Evolutionary conservation across 176 grass and related monocot genomes (phyloP).

Genomic region (Olyra latifolia): DNA sequence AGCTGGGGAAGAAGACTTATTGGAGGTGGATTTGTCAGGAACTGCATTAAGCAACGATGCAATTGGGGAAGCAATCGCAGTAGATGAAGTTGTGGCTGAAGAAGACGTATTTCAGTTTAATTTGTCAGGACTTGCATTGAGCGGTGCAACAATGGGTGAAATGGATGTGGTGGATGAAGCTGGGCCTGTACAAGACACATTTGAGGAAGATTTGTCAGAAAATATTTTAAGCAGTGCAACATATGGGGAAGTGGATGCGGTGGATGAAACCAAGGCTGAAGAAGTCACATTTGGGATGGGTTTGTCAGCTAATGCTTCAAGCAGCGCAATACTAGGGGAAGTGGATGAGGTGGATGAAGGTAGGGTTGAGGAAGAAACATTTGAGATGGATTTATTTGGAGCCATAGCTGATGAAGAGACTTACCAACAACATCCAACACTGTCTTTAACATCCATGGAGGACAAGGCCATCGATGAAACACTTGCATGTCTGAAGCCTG

Average conservation of each 20-base stretch:
- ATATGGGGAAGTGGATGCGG: not conserved
- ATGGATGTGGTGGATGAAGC: not conserved
- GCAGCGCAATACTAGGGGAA: not conserved
- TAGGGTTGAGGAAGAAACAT: not conserved
- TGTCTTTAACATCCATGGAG: slow-evolving; percentile 27
- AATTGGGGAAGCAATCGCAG: not conserved
- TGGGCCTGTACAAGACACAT: not conserved
- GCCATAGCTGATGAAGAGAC: slow-evolving; percentile 12
- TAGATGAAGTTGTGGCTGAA: not conserved
- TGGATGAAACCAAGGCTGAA: not conserved
- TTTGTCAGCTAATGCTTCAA: not conserved
- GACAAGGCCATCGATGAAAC: slow-evolving; percentile 24
- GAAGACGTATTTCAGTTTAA: not conserved
- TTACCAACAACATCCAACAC: not conserved
- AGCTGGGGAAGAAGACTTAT: not conserved
- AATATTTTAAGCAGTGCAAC: slow-evolving; percentile 15
- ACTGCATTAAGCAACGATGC: not conserved
- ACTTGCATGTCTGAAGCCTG: slow-evolving; percentile 15
- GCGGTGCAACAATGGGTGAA: not conserved
- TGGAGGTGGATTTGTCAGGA: not conserved
- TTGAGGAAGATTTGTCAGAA: slow-evolving; percentile 12
- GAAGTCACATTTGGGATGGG: not conserved
- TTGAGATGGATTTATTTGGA: not conserved
- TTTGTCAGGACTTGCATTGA: not conserved
- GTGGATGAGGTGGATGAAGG: not conserved